These are phyloP conservation scores for Alternaria solani DNA, from an alignment of 2,329 filamentous ascomycete species.

Conservation along the genomic window DNA sequence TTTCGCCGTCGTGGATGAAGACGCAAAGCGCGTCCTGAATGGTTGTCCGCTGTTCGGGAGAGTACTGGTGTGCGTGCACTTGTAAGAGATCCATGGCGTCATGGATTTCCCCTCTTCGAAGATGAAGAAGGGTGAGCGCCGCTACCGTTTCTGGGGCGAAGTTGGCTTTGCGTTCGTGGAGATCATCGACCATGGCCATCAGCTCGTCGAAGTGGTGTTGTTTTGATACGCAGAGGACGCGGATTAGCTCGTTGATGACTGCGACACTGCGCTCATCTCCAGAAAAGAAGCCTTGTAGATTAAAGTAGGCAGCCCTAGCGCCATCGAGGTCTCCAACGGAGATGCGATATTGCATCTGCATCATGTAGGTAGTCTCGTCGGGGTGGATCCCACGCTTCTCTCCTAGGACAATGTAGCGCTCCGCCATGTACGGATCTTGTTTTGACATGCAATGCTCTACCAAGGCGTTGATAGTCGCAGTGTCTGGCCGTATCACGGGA, in stretches of 20 bases:
- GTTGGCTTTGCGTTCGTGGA: constrained; percentile 73
- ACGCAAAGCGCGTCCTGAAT: constrained; percentile 72
- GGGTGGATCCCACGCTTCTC: constrained; percentile 70
- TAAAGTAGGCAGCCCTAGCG: constrained; percentile 70
- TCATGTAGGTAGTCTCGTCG: constrained; percentile 73
- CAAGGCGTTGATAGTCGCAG: constrained; percentile 77
- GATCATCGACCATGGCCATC: constrained; percentile 73
- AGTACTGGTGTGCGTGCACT: constrained; percentile 74
- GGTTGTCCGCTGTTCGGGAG: constrained; percentile 70
- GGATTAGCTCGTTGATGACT: constrained; percentile 75
- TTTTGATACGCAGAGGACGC: constrained; percentile 68
- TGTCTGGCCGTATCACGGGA: constrained; percentile 63
- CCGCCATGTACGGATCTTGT: constrained; percentile 74
- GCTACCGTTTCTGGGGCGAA: constrained; percentile 79
- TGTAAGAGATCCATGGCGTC: constrained; percentile 86
- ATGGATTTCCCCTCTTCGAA: constrained; percentile 77
- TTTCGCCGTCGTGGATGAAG: constrained; percentile 73
- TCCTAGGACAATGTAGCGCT: constrained; percentile 75
- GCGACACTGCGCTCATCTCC: constrained; percentile 67
- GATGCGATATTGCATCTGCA: constrained; percentile 81
- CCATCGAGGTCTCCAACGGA: constrained; percentile 75
- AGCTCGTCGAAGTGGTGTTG: constrained; percentile 74
- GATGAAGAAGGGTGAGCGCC: constrained; percentile 74
- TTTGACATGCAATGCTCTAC: constrained; percentile 75
- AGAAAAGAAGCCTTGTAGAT: constrained; percentile 66